Evolutionary conservation across 805 yeast genomes (phyloP).

Genomic region (Tetrapisispora phaffii): DNA sequence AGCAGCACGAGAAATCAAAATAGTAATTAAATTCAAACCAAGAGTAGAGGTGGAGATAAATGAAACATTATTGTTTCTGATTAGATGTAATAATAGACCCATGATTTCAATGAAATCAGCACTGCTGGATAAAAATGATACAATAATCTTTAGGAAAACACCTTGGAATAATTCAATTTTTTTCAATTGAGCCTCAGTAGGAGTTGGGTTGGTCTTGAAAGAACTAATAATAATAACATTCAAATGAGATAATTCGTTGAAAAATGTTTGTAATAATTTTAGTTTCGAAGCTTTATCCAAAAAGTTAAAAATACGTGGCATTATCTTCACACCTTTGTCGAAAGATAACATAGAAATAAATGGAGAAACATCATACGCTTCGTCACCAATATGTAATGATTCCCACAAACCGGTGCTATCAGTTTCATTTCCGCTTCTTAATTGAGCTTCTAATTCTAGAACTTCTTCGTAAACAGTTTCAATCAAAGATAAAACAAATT

Average conservation of each 20-base stretch:
- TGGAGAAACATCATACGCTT: conserved; percentile 51
- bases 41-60: conserved; percentile 49
- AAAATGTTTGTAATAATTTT: conserved; percentile 65
- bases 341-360: conserved; percentile 74
- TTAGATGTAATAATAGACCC: conserved; percentile 58
- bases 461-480: conserved; percentile 74
- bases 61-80: conserved; percentile 61
- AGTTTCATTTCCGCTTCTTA: conserved; percentile 46
- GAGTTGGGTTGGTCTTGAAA: conserved; percentile 55
- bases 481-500: conserved; percentile 53
- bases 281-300: conserved; percentile 66
- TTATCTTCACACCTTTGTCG: conserved; percentile 79
- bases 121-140: conserved; percentile 67
- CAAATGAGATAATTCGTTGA: conserved; percentile 70
- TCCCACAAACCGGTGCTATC: conserved; percentile 57
- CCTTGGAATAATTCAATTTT: conserved; percentile 70
- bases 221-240: conserved; percentile 72
- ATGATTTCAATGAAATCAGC: conserved; percentile 71
- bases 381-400: conserved; percentile 62
- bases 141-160: conserved; percentile 74
- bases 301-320: conserved; percentile 82
- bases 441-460: conserved; percentile 66
- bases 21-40: conserved; percentile 80
- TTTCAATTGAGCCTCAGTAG: conserved; percentile 41
- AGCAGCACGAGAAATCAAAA: conserved; percentile 86